These are phyloP conservation scores for Chaetomium tenue DNA, from an alignment of 495 filamentous ascomycete genomes.

Conservation along the genomic window DNA sequence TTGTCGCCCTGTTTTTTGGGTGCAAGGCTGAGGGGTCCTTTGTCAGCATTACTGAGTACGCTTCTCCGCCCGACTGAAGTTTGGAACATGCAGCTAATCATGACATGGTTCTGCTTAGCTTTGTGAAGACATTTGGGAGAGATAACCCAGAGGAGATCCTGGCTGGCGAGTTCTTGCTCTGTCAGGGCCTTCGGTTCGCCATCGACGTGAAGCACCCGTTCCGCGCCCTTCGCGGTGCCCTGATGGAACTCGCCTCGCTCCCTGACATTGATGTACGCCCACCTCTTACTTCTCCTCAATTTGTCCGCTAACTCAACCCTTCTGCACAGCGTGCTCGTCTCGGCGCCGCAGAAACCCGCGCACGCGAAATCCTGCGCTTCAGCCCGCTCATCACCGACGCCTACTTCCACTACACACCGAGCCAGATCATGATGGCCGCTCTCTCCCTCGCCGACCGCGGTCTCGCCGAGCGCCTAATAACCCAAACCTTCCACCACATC, in stretches of 20 bases:
- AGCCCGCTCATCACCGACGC: constrained; percentile 83
- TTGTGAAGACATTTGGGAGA: constrained; percentile 57
- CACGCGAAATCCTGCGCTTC: constrained; percentile 70
- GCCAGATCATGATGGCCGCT: constrained; percentile 86
- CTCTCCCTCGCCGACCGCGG: constrained; percentile 71
- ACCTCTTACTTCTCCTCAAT: constrained; percentile 17
- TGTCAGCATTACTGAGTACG: constrained; percentile 65
- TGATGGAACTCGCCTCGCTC: constrained; percentile 69
- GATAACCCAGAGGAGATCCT: constrained; percentile 65
- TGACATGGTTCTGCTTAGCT: constrained; percentile 36
- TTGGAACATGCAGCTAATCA: background rate
- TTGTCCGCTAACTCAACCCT: constrained; percentile 27
- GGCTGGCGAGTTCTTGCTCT: constrained; percentile 85
- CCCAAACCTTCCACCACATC: constrained; percentile 59
- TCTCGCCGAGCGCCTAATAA: constrained; percentile 69
- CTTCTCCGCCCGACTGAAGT: background rate
- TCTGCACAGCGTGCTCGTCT: constrained; percentile 52
- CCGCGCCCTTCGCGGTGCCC: constrained; percentile 76
- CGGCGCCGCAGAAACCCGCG: constrained; percentile 63
- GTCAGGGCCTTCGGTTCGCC: constrained; percentile 88
- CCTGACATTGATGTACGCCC: constrained; percentile 43
- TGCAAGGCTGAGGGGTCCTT: constrained; percentile 88
- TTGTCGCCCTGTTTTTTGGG: constrained; percentile 83
- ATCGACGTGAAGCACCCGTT: constrained; percentile 92
- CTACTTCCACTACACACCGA: constrained; percentile 94